A percentile compares a stretch with the other conserved stretches of the same genome.
Conservation (phyloP, 2,329 filamentous ascomycete genomes). For the Colletotrichum limetticola region DNA sequence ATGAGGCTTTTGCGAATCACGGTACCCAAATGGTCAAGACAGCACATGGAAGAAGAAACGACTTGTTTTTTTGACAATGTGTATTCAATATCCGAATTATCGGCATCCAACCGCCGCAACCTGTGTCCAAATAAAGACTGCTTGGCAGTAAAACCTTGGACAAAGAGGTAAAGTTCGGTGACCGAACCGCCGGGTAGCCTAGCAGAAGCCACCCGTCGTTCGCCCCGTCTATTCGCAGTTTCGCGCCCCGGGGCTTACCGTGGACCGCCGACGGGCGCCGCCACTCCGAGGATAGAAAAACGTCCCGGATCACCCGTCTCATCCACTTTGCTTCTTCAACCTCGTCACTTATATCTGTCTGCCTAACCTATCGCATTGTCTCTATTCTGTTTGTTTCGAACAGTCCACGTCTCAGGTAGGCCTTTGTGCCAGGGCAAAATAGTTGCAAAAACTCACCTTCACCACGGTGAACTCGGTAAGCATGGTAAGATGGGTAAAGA, state of each 20-base stretch:
- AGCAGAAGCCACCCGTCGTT: not conserved
- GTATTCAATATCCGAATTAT: not conserved
- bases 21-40: not conserved
- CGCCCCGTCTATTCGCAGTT: too few relatives aligned
- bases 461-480: not conserved
- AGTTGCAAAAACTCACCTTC: not conserved
- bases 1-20: not conserved
- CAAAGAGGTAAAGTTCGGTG: not conserved
- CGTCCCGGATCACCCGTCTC: not conserved
- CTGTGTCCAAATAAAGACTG: not conserved
- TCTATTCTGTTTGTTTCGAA: not conserved
- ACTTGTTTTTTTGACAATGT: not conserved
- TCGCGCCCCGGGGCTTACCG: too few relatives aligned
- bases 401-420: not conserved
- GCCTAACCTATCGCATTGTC: not conserved
- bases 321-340: not conserved
- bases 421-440: not conserved
- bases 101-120: not conserved
- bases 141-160: not conserved
- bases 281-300: not conserved
- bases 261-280: not conserved
- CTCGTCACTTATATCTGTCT: not conserved
- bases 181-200: not conserved
- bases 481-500: too few relatives aligned
- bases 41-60: not conserved